Evolutionary conservation across 805 yeast species (phyloP).

Genomic region (Yueomyces sinensis): DNA sequence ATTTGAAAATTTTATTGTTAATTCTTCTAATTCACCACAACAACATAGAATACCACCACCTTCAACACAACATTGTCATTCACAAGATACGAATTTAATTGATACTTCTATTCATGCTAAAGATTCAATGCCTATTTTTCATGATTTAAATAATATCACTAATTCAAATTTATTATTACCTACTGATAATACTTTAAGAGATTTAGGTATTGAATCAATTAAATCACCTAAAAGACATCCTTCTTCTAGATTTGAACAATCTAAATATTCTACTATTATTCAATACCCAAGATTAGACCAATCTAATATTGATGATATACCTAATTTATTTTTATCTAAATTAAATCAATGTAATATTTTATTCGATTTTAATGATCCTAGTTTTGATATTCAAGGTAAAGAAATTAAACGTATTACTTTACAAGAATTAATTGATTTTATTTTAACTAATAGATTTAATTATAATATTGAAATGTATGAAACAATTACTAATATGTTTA

Average conservation of each 20-base stretch:
- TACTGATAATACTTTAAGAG: no score
- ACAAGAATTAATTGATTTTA: conserved; percentile 80
- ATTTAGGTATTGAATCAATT: no score
- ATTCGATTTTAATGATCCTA: conserved; percentile 90
- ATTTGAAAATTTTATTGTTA: no score
- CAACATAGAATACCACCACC: conserved; percentile 38
- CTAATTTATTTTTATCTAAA: conserved; percentile 63
- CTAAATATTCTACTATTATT: conserved; percentile 47
- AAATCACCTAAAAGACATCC: conserved; percentile 94
- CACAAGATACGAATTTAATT: no score
- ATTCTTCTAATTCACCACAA: no score
- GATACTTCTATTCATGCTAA: no score
- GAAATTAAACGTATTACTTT: conserved; percentile 80
- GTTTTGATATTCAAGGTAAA: conserved; percentile 82
- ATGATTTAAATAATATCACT: no score
- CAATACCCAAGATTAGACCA: conserved; percentile 81
- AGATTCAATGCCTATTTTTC: no score
- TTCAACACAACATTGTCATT: no score
- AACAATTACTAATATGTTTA: conserved; percentile 83
- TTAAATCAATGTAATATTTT: conserved; percentile 89
- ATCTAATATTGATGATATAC: conserved; percentile 69
- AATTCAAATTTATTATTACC: no score
- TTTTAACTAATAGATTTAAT: conserved; percentile 67
- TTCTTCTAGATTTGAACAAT: conserved; percentile 81
- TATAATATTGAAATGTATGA: conserved; percentile 85